These are phyloP conservation scores for Astrothelium macrocarpum DNA, from an alignment of 495 filamentous ascomycete genomes.

Conservation along the genomic window DNA sequence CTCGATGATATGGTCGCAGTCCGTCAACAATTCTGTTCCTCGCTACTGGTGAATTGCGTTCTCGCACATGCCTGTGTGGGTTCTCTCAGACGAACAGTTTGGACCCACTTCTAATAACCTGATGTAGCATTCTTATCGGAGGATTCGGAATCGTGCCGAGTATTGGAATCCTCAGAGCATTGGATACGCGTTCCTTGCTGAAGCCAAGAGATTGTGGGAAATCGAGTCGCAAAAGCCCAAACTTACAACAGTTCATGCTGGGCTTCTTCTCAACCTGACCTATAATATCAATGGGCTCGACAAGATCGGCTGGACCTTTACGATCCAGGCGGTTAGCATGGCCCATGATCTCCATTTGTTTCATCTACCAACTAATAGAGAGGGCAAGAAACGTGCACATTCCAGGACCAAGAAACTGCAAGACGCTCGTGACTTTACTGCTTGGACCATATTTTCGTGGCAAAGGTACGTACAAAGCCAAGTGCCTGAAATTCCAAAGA, in stretches of 20 bases:
- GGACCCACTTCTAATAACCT: background rate
- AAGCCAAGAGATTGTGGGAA: constrained; percentile 7
- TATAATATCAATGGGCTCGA: background rate
- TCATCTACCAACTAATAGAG: background rate
- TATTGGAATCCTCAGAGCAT: constrained; percentile 8
- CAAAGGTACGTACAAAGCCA: too few relatives aligned
- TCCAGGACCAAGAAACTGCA: background rate
- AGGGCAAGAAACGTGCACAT: background rate
- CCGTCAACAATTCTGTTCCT: background rate
- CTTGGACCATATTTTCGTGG: background rate
- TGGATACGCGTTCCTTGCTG: constrained; percentile 6
- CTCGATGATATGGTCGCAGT: constrained; percentile 5
- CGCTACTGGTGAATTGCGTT: constrained; percentile 5
- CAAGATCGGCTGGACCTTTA: constrained; percentile 3
- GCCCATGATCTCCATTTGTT: background rate
- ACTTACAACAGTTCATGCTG: background rate
- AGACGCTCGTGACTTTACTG: constrained; percentile 1
- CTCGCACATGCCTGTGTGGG: constrained; percentile 9
- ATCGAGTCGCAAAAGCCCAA: background rate
- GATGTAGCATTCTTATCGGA: background rate
- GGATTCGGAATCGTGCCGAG: background rate
- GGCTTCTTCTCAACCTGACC: background rate
- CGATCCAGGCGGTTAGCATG: constrained; percentile 1
- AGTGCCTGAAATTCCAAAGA: too few relatives aligned
- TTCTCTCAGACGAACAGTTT: background rate